Conservation (phyloP, 2,329 filamentous ascomycete genomes). For the Stagonosporopsis rhizophila region DNA sequence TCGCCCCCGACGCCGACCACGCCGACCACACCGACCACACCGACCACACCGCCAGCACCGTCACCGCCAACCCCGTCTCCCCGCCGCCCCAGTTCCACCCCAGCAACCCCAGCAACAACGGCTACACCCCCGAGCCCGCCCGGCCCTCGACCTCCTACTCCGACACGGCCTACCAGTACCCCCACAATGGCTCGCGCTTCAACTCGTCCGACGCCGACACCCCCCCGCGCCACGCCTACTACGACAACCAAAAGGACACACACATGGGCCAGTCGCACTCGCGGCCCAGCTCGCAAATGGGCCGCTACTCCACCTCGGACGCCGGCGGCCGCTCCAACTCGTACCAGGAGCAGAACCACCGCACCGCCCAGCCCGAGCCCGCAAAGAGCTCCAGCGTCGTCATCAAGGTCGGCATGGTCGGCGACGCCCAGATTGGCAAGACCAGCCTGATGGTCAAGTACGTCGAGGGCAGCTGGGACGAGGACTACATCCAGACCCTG, state of each 20-base stretch:
- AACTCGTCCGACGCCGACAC: constrained; percentile 58
- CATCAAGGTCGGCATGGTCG: constrained; percentile 99
- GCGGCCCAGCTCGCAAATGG: constrained; percentile 60
- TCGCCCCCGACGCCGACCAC: constrained; percentile 53
- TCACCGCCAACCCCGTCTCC: constrained; percentile 36
- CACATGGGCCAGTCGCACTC: constrained; percentile 49
- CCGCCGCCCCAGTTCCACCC: constrained; percentile 25
- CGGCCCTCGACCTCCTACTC: constrained; percentile 63
- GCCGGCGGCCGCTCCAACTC: constrained; percentile 42
- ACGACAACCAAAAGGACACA: constrained; percentile 43
- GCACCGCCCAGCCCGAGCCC: constrained; percentile 51
- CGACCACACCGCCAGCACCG: constrained; percentile 57
- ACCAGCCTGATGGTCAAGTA: constrained; percentile 99
- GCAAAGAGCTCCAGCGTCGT: constrained; percentile 73
- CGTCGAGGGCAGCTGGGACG: constrained; percentile 98
- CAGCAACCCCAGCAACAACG: constrained; percentile 42
- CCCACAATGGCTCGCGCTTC: constrained; percentile 49
- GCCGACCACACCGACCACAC: constrained; percentile 56
- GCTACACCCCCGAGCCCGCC: constrained; percentile 52
- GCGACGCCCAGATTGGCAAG: constrained; percentile 98
- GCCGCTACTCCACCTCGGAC: constrained; percentile 57
- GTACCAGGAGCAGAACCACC: constrained; percentile 58
- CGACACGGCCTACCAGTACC: constrained; percentile 56
- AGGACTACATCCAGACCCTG: constrained; percentile 98
- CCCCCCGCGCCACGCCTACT: constrained; percentile 46